Conservation (phyloP, 1,284 basidiomycete species). For the Ustilago bromivora region DNA sequence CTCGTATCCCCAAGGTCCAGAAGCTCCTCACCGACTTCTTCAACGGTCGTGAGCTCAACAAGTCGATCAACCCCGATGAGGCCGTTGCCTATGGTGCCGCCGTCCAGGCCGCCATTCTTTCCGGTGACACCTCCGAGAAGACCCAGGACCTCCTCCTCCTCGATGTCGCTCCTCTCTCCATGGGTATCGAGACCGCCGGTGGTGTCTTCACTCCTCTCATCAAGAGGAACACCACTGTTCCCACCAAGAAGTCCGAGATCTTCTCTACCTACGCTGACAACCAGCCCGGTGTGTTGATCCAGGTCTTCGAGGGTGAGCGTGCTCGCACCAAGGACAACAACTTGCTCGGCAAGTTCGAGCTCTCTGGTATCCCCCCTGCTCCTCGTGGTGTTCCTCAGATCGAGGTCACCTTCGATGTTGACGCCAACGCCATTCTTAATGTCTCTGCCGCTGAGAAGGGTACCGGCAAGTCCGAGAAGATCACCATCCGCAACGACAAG, state of each 20-base stretch:
- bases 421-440: slow-evolving; percentile 97
- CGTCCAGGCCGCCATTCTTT: slow-evolving; percentile 97
- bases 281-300: slow-evolving; percentile 98
- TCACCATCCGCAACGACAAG: slow-evolving; percentile 99
- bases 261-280: slow-evolving; percentile 99
- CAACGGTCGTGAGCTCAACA: slow-evolving; percentile 78
- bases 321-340: slow-evolving; percentile 99
- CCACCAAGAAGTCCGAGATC: slow-evolving; percentile 98
- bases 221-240: slow-evolving; percentile 98
- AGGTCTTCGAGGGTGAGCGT: slow-evolving; percentile 99
- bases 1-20: slow-evolving; percentile 97
- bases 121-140: slow-evolving; percentile 97
- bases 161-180: slow-evolving; percentile 94
- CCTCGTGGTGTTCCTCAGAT: slow-evolving; percentile 98
- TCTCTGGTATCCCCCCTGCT: slow-evolving; percentile 95
- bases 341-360: slow-evolving; percentile 97
- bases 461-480: slow-evolving; percentile 91
- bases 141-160: slow-evolving; percentile 96
- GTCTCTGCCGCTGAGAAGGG: slow-evolving; percentile 97
- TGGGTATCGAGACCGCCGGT: slow-evolving; percentile 96
- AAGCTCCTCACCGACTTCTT: slow-evolving; percentile 99
- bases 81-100: slow-evolving; percentile 99
- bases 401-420: slow-evolving; percentile 98
- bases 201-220: slow-evolving; percentile 98
- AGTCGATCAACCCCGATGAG: slow-evolving; percentile 97